Percentiles rank a stretch among this genome's conserved stretches.
These are phyloP conservation scores for Camellia sinensis DNA, from an alignment of 148 eudicot genomes.

Conservation along the genomic window DNA sequence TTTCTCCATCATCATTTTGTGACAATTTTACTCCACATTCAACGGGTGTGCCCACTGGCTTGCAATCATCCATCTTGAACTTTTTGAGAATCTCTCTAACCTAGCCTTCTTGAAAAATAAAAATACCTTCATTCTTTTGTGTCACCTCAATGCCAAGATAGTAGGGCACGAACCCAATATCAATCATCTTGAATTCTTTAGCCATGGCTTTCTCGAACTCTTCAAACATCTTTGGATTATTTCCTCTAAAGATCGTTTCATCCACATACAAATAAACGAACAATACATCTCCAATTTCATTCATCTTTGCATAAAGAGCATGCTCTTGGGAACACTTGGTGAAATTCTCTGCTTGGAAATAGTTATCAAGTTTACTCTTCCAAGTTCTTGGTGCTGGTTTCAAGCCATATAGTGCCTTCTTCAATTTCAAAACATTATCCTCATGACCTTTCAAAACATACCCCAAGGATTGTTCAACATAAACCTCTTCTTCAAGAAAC, in stretches of 20 bases:
- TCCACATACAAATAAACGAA: background rate
- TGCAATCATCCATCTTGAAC: too few relatives aligned
- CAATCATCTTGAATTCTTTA: background rate
- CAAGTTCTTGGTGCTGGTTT: background rate
- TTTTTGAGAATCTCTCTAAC: too few relatives aligned
- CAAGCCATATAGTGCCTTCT: background rate
- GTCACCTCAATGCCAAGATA: slow-evolving; percentile 1
- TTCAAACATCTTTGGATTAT: slow-evolving; percentile 3
- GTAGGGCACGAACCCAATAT: background rate
- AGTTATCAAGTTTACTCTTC: slow-evolving; percentile 1
- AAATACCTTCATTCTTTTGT: background rate
- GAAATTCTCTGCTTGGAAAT: slow-evolving; percentile 1
- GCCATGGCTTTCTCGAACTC: background rate
- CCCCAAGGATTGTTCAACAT: background rate
- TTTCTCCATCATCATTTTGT: too few relatives aligned
- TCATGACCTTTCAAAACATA: slow-evolving; percentile 3
- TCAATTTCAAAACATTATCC: slow-evolving; percentile 8
- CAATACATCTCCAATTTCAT: background rate
- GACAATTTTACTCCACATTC: too few relatives aligned
- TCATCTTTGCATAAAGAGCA: background rate
- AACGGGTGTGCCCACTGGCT: too few relatives aligned
- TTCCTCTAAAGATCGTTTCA: background rate
- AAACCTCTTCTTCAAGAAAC: background rate
- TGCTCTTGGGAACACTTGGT: background rate
- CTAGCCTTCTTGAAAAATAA: too few relatives aligned